A percentile compares a stretch with the other conserved stretches of the same genome.
phyloP scores from a whole-genome alignment of 2,329 filamentous ascomycete genomes.

The Fusarium sp. region DNA sequence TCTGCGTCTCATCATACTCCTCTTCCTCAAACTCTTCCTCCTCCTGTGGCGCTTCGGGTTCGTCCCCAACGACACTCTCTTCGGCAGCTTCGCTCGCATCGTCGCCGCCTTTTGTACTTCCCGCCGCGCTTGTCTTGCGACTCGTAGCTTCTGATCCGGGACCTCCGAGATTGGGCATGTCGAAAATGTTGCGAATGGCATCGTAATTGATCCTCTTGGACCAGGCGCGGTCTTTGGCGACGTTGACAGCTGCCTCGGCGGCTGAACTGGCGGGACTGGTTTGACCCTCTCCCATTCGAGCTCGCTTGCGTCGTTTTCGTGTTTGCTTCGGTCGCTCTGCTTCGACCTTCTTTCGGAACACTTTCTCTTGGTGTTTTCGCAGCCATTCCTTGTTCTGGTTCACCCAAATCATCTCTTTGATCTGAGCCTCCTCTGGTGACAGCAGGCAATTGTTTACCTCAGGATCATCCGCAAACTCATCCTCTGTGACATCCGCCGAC shows the following conservation, averaged over 20 bases:
- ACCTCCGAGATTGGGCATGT: slow-evolving; percentile 57
- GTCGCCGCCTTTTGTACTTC: slow-evolving; percentile 53
- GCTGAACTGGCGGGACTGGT: slow-evolving; percentile 75
- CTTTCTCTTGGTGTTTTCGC: slow-evolving; percentile 85
- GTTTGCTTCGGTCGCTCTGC: slow-evolving; percentile 68
- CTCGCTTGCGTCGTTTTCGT: slow-evolving; percentile 66
- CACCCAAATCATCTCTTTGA: slow-evolving; percentile 95
- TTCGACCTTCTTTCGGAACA: slow-evolving; percentile 77
- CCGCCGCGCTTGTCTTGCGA: slow-evolving; percentile 56
- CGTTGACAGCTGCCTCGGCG: slow-evolving; percentile 75
- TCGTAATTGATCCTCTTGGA: slow-evolving; percentile 83
- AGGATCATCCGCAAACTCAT: slow-evolving; percentile 89
- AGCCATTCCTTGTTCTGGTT: slow-evolving; percentile 96
- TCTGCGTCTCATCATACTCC: slow-evolving; percentile 52
- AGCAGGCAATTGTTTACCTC: slow-evolving; percentile 88
- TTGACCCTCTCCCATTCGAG: slow-evolving; percentile 73
- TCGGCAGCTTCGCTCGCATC: slow-evolving; percentile 53
- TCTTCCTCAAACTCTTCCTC: slow-evolving; percentile 54
- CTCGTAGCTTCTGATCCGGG: slow-evolving; percentile 66
- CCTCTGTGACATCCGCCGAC: slow-evolving; percentile 76
- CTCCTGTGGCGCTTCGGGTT: slow-evolving; percentile 49
- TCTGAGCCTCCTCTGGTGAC: slow-evolving; percentile 76
- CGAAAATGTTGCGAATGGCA: slow-evolving; percentile 69
- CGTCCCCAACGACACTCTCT: slow-evolving; percentile 54
- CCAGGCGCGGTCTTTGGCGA: slow-evolving; percentile 75